A percentile compares a stretch with the other conserved stretches of the same genome.
These are phyloP conservation scores for Aspergillus brunneoviolaceus DNA, from an alignment of 2,329 filamentous ascomycete genomes.

Conservation along the genomic window DNA sequence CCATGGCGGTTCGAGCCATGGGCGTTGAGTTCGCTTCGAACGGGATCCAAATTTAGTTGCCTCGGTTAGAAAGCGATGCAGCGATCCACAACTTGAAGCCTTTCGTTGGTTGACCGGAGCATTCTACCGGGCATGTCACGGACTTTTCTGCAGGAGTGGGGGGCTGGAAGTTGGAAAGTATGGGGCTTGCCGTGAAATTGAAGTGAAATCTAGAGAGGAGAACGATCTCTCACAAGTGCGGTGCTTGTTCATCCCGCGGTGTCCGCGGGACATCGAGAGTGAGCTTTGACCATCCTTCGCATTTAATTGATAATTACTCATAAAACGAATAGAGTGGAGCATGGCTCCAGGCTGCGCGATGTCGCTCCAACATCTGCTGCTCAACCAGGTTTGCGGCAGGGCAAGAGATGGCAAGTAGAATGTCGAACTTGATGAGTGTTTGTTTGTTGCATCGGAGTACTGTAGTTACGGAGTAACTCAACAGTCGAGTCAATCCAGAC, in stretches of 20 bases:
- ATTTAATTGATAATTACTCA: too few species aligned
- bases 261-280: neutral
- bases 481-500: neutral
- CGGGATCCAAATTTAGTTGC: slow-evolving; percentile 11
- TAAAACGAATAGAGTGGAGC: too few species aligned
- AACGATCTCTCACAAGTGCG: neutral
- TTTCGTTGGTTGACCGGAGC: neutral
- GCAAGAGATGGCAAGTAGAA: neutral
- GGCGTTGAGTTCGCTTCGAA: neutral
- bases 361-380: neutral
- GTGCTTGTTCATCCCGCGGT: neutral
- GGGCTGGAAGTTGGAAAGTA: neutral
- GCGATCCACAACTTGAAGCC: neutral
- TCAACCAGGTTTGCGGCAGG: neutral
- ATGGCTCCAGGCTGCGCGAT: neutral
- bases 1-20: neutral
- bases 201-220: neutral
- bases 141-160: neutral
- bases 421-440: neutral
- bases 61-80: slow-evolving; percentile 14
- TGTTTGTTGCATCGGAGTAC: neutral
- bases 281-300: neutral
- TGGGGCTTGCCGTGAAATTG: neutral
- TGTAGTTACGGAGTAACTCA: neutral
- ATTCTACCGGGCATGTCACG: neutral